Percentiles rank a stretch among this genome's conserved stretches.
Evolutionary conservation across 768 basidiomycete species (phyloP).

Genomic region (Baorangia bicolor): DNA sequence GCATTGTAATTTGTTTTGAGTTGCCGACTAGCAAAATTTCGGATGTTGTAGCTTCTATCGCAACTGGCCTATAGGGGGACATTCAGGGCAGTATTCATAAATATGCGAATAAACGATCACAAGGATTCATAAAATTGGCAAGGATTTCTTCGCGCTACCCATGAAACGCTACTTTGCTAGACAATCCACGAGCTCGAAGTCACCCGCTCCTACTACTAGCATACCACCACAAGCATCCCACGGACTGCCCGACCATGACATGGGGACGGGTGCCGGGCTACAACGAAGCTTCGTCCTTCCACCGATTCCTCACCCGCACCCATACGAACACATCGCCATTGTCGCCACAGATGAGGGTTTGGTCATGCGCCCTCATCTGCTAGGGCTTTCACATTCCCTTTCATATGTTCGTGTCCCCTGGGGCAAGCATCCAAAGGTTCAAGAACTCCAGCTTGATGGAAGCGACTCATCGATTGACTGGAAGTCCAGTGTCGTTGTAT

Average conservation of each 20-base stretch:
- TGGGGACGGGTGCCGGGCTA: slow-evolving; percentile 29
- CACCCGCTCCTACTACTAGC: neutral
- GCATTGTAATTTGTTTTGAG: slow-evolving; percentile 16
- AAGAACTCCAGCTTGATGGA: slow-evolving; percentile 43
- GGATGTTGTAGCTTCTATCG: slow-evolving; percentile 1
- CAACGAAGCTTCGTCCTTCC: slow-evolving; percentile 66
- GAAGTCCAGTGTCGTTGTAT: slow-evolving; percentile 56
- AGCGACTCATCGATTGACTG: slow-evolving; percentile 47
- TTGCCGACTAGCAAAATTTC: neutral
- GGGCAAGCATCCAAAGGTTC: slow-evolving; percentile 55
- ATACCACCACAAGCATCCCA: neutral
- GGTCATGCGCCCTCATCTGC: slow-evolving; percentile 58
- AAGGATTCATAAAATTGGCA: neutral
- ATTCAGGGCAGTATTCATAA: neutral
- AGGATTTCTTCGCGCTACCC: neutral
- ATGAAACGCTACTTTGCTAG: slow-evolving; percentile 36
- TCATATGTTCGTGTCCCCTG: slow-evolving; percentile 54
- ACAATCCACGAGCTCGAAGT: slow-evolving; percentile 14
- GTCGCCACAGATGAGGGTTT: slow-evolving; percentile 60
- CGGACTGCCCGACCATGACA: neutral
- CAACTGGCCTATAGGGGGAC: neutral
- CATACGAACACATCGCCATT: slow-evolving; percentile 67
- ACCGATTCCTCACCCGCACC: slow-evolving; percentile 72
- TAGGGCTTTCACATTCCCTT: slow-evolving; percentile 26
- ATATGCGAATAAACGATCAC: neutral